These are phyloP conservation scores for Cercospora zeina DNA, from an alignment of 2,329 filamentous ascomycete genomes.

Conservation along the genomic window DNA sequence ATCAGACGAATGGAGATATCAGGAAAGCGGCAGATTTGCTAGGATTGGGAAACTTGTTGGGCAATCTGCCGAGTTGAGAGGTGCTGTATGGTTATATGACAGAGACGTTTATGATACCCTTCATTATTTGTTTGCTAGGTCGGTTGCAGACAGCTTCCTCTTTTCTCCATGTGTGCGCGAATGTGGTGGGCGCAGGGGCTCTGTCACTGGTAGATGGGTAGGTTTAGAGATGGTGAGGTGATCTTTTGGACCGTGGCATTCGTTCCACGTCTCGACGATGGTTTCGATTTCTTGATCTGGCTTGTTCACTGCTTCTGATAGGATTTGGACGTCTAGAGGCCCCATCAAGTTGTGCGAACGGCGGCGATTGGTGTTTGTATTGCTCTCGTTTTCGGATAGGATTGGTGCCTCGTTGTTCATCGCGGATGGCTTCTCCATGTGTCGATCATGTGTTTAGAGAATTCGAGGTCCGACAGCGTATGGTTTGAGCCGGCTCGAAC, in stretches of 20 bases:
- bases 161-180: slow-evolving; percentile 10
- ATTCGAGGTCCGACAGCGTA: no score
- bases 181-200: slow-evolving; percentile 9
- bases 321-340: not conserved
- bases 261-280: not conserved
- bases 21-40: slow-evolving; percentile 8
- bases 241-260: not conserved
- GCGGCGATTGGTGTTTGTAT: slow-evolving; percentile 3
- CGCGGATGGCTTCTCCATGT: not conserved
- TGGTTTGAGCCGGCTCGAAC: no score
- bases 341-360: slow-evolving; percentile 10
- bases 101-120: slow-evolving; percentile 4
- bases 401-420: not conserved
- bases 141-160: slow-evolving; percentile 3
- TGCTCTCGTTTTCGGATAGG: not conserved
- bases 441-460: not conserved
- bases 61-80: not conserved
- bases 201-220: not conserved
- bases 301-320: not conserved
- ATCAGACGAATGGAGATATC: slow-evolving; percentile 25
- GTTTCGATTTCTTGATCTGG: slow-evolving; percentile 1
- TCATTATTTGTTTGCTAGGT: slow-evolving; percentile 2
- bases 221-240: not conserved
- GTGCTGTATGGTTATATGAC: not conserved
- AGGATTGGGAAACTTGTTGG: slow-evolving; percentile 1